phyloP scores from a whole-genome alignment of 495 filamentous ascomycete species.

The Penicillium lagena region DNA sequence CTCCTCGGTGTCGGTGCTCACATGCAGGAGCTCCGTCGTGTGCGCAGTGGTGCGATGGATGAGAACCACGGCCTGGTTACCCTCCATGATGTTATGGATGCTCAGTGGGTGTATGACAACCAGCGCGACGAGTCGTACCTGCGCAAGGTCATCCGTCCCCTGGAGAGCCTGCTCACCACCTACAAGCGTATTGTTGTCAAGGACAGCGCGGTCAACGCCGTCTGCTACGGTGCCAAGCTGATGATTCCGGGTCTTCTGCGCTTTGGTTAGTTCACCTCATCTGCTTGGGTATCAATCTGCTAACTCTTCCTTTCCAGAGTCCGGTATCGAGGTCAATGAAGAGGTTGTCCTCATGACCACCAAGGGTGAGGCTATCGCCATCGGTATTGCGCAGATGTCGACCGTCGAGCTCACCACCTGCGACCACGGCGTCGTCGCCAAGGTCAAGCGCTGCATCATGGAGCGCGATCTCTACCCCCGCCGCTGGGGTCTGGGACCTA shows the following conservation, averaged over 20 bases:
- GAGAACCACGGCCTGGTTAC: conserved; percentile 85
- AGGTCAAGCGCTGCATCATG: conserved; percentile 98
- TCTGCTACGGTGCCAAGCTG: conserved; percentile 96
- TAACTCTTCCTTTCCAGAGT: conserved; percentile 47
- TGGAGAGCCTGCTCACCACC: conserved; percentile 82
- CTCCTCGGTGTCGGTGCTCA: conserved; percentile 91
- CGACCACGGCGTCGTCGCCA: conserved; percentile 94
- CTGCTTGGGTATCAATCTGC: conserved; percentile 8
- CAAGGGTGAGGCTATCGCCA: conserved; percentile 95
- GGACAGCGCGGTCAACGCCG: conserved; percentile 90
- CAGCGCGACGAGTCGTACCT: conserved; percentile 82
- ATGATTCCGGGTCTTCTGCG: conserved; percentile 94
- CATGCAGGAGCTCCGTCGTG: conserved; percentile 96
- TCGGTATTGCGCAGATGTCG: conserved; percentile 93
- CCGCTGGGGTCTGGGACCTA: conserved; percentile 89
- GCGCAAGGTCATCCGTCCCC: conserved; percentile 77
- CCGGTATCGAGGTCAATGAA: conserved; percentile 79
- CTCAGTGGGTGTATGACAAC: conserved; percentile 90
- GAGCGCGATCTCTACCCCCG: conserved; percentile 94
- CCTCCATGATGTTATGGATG: conserved; percentile 91
- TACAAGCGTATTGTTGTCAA: conserved; percentile 98
- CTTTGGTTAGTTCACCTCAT: conserved; percentile 54
- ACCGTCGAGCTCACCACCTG: conserved; percentile 86
- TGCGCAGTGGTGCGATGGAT: conserved; percentile 89
- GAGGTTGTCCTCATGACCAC: conserved; percentile 97